phyloP scores from a whole-genome alignment of 805 yeast genomes.

The Suhomyces sp. region DNA sequence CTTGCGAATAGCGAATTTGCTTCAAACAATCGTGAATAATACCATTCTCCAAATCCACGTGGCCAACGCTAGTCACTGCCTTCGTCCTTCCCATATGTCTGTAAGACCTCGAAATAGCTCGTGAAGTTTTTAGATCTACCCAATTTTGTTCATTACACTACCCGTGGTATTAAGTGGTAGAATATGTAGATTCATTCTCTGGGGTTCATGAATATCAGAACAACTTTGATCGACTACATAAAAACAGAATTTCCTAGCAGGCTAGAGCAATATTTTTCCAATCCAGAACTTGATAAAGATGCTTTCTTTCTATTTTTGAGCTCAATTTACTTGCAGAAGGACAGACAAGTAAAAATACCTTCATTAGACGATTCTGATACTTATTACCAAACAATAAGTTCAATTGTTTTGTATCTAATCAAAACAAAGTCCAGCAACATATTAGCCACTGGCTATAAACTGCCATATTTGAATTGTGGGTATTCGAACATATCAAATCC shows the following conservation, averaged over 20 bases:
- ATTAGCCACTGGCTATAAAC: slow-evolving; percentile 42
- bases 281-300: neutral
- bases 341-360: neutral
- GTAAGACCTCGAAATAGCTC: neutral
- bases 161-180: neutral
- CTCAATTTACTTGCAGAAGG: slow-evolving; percentile 6
- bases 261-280: neutral
- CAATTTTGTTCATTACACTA: neutral
- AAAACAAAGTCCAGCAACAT: slow-evolving; percentile 32
- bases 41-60: slow-evolving; percentile 48
- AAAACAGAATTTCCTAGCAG: neutral
- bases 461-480: slow-evolving; percentile 23
- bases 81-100: neutral
- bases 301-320: neutral
- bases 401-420: slow-evolving; percentile 32
- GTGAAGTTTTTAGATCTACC: neutral
- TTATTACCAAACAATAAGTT: slow-evolving; percentile 28
- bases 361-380: neutral
- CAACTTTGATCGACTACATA: neutral
- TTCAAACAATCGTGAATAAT: slow-evolving; percentile 43
- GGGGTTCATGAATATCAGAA: neutral
- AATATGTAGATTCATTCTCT: neutral
- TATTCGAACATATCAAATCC: slow-evolving; percentile 21
- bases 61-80: slow-evolving; percentile 7
- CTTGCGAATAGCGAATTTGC: slow-evolving; percentile 39